Evolutionary conservation across 1,284 basidiomycete genomes (phyloP).

Genomic region (Schizophyllum amplum): DNA sequence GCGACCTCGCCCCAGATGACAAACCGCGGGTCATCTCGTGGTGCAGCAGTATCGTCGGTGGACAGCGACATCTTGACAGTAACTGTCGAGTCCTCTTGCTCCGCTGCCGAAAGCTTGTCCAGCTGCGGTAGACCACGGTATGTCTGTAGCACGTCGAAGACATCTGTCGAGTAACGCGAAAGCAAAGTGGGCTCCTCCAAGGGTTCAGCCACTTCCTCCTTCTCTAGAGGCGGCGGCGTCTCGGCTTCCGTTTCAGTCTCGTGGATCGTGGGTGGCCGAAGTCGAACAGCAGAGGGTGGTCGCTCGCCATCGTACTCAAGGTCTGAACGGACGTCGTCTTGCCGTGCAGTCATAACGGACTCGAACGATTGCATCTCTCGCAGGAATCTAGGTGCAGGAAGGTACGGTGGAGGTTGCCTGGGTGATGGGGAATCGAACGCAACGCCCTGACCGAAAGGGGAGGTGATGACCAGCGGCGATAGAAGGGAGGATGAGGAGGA

Average conservation of each 20-base stretch:
- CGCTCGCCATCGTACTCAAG: slow-evolving; percentile 21
- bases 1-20: slow-evolving; percentile 76
- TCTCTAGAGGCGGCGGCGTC: neutral
- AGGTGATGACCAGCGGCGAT: slow-evolving; percentile 24
- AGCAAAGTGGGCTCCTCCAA: slow-evolving; percentile 39
- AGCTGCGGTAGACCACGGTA: slow-evolving; percentile 67
- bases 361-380: slow-evolving; percentile 80
- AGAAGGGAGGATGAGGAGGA: slow-evolving; percentile 24
- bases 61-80: slow-evolving; percentile 56
- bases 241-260: slow-evolving; percentile 7
- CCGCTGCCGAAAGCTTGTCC: slow-evolving; percentile 45
- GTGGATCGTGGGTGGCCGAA: slow-evolving; percentile 15
- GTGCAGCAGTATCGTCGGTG: slow-evolving; percentile 55
- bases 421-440: slow-evolving; percentile 52
- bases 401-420: slow-evolving; percentile 25
- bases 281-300: slow-evolving; percentile 32
- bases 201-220: slow-evolving; percentile 13
- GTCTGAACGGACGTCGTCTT: slow-evolving; percentile 24
- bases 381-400: slow-evolving; percentile 39
- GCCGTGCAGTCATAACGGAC: slow-evolving; percentile 64
- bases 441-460: slow-evolving; percentile 61
- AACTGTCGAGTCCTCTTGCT: slow-evolving; percentile 41
- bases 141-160: slow-evolving; percentile 78
- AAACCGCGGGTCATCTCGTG: slow-evolving; percentile 78
- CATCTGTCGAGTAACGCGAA: slow-evolving; percentile 59